A percentile compares a stretch with the other conserved stretches of the same genome.
Evolutionary conservation across 1,284 basidiomycete genomes (phyloP).

Genomic region (Quambalaria eucalypti): DNA sequence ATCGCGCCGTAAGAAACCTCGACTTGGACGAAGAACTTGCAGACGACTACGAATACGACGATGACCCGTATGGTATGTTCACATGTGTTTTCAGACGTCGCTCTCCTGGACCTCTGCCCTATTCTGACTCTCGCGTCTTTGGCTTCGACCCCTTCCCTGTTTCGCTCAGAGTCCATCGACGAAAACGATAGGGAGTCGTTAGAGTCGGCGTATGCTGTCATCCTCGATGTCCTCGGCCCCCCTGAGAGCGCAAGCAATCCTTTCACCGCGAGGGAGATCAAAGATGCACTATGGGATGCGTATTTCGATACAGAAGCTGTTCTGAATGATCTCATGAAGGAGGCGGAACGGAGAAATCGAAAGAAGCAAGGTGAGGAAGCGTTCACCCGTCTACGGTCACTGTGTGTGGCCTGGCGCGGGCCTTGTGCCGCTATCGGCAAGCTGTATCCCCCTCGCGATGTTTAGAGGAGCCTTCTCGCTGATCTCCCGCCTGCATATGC

Average conservation of each 20-base stretch:
- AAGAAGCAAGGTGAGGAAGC: conserved; percentile 34
- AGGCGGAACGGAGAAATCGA: conserved; percentile 27
- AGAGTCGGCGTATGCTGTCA: conserved; percentile 20
- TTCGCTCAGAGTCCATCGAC: conserved; percentile 28
- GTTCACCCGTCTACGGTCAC: too few relatives aligned
- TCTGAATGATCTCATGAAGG: conserved; percentile 57
- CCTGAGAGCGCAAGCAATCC: conserved; percentile 10
- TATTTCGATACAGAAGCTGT: conserved; percentile 78
- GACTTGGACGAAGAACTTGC: conserved; percentile 65
- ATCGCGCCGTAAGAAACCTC: conserved; percentile 80
- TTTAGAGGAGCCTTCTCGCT: too few relatives aligned
- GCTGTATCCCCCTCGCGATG: too few relatives aligned
- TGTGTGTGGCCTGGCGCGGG: too few relatives aligned
- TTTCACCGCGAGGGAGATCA: conserved; percentile 52
- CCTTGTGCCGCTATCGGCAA: too few relatives aligned
- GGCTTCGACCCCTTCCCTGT: background rate
- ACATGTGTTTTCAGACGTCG: too few relatives aligned
- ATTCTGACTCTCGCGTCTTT: too few relatives aligned
- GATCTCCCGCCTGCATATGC: too few relatives aligned
- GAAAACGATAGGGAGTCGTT: conserved; percentile 32
- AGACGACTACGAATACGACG: conserved; percentile 59
- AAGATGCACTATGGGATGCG: conserved; percentile 74
- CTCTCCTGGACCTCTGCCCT: too few relatives aligned
- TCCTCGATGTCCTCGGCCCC: conserved; percentile 31
- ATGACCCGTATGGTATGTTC: conserved; percentile 36